Conservation (phyloP, 441 rosid genomes). For the Erodium chrysanthum region DNA sequence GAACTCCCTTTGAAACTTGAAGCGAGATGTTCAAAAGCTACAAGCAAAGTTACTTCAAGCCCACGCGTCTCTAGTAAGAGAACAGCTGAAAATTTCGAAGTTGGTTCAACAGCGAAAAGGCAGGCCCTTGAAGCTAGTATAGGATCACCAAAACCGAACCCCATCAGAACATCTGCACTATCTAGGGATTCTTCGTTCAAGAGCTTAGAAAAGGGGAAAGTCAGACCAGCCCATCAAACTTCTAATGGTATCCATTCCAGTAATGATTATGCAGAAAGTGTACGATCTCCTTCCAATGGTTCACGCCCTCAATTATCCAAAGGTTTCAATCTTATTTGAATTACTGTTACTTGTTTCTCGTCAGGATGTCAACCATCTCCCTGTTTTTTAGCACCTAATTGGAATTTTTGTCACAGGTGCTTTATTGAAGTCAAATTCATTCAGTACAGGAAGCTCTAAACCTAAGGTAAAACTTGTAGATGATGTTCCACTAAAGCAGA, state of each 20-base stretch:
- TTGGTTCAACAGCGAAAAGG: constrained; percentile 44
- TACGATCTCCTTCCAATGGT: constrained; percentile 36
- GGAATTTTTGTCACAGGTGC: constrained; percentile 38
- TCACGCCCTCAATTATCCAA: constrained; percentile 43
- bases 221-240: constrained; percentile 36
- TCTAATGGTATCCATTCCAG: constrained; percentile 30
- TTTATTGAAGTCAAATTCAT: constrained; percentile 68
- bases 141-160: constrained; percentile 51
- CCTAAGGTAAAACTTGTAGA: constrained; percentile 58
- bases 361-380: neutral
- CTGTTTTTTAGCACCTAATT: constrained; percentile 10
- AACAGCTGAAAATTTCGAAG: constrained; percentile 42
- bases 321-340: constrained; percentile 28
- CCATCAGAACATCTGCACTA: constrained; percentile 34
- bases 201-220: constrained; percentile 56
- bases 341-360: neutral
- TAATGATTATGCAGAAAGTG: constrained; percentile 37
- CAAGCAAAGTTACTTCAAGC: constrained; percentile 23
- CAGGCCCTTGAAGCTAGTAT: constrained; percentile 45
- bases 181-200: constrained; percentile 67
- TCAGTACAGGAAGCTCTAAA: constrained; percentile 44
- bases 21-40: constrained; percentile 37
- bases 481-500: constrained; percentile 52
- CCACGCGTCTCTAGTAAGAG: constrained; percentile 44
- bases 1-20: constrained; percentile 19